Percentiles rank a stretch among this genome's conserved stretches.
Evolutionary conservation across 2,329 filamentous ascomycete species (phyloP).

Genomic region (Aureobasidium melanogenum): DNA sequence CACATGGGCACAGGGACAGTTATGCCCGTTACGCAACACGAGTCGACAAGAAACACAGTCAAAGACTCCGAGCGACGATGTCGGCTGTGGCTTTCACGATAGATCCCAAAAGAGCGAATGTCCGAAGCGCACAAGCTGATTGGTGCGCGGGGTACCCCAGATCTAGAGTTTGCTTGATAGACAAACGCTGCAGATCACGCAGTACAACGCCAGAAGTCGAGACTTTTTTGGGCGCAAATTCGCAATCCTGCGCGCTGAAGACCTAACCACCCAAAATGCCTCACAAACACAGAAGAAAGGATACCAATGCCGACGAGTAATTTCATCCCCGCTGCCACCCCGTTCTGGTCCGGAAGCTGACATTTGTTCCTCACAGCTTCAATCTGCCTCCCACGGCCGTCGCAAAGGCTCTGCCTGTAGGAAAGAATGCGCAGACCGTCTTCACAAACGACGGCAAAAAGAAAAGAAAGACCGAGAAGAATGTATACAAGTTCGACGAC

Average conservation of each 20-base stretch:
- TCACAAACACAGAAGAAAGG: constrained; percentile 25
- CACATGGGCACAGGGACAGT: background rate
- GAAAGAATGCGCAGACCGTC: constrained; percentile 32
- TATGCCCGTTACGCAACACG: background rate
- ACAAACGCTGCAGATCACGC: constrained; percentile 1
- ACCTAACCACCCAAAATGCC: constrained; percentile 14
- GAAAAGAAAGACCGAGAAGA: constrained; percentile 22
- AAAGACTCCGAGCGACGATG: background rate
- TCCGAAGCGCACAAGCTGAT: background rate
- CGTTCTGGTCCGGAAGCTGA: constrained; percentile 35
- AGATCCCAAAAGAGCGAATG: background rate
- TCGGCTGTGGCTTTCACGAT: background rate
- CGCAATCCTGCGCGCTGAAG: background rate
- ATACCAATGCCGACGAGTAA: constrained; percentile 30
- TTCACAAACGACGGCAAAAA: constrained; percentile 22
- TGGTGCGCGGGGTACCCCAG: background rate
- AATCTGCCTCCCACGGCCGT: constrained; percentile 53
- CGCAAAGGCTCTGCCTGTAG: constrained; percentile 51
- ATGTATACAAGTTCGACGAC: constrained; percentile 58
- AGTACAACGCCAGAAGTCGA: background rate
- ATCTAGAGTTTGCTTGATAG: background rate
- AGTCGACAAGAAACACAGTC: background rate
- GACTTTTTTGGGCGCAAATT: background rate
- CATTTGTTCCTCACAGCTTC: constrained; percentile 32
- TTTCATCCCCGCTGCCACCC: constrained; percentile 7